Conservation (phyloP, 495 filamentous ascomycete genomes). For the Cercophora samala region DNA sequence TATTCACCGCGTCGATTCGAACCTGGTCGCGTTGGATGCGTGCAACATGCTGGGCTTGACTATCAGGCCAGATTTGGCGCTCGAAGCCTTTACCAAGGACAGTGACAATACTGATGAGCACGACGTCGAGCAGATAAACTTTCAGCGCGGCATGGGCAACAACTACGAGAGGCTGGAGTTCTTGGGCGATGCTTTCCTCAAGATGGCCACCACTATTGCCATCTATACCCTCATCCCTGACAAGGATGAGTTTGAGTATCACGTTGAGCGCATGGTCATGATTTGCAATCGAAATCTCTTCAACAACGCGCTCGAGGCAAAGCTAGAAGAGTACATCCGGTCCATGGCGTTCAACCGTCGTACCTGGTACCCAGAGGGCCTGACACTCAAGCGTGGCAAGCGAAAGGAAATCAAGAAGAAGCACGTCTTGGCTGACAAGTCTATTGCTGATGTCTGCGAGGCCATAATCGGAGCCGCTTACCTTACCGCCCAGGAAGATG, state of each 20-base stretch:
- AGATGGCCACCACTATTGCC: constrained; percentile 90
- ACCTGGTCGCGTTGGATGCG: constrained; percentile 71
- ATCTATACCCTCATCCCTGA: constrained; percentile 72
- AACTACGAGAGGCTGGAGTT: constrained; percentile 97
- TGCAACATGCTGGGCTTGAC: constrained; percentile 52
- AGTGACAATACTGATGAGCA: constrained; percentile 87
- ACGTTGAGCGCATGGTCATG: constrained; percentile 85
- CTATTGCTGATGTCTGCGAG: constrained; percentile 95
- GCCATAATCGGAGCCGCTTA: constrained; percentile 89
- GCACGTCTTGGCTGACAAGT: constrained; percentile 80
- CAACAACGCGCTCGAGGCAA: constrained; percentile 63
- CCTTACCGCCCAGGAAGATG: constrained; percentile 49
- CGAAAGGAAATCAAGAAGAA: constrained; percentile 36
- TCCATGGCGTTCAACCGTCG: constrained; percentile 75
- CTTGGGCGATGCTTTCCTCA: constrained; percentile 89
- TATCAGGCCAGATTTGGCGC: constrained; percentile 64
- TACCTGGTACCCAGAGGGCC: constrained; percentile 78
- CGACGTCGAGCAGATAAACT: constrained; percentile 62
- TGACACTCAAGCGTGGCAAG: constrained; percentile 54
- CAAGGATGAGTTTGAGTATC: constrained; percentile 80
- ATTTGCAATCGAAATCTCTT: constrained; percentile 92
- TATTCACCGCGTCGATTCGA: constrained; percentile 76
- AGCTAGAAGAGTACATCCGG: constrained; percentile 75
- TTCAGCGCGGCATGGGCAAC: constrained; percentile 86
- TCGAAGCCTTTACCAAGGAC: constrained; percentile 94